Evolutionary conservation across 2,329 filamentous ascomycete genomes (phyloP).

Genomic region (Alternaria sp.): DNA sequence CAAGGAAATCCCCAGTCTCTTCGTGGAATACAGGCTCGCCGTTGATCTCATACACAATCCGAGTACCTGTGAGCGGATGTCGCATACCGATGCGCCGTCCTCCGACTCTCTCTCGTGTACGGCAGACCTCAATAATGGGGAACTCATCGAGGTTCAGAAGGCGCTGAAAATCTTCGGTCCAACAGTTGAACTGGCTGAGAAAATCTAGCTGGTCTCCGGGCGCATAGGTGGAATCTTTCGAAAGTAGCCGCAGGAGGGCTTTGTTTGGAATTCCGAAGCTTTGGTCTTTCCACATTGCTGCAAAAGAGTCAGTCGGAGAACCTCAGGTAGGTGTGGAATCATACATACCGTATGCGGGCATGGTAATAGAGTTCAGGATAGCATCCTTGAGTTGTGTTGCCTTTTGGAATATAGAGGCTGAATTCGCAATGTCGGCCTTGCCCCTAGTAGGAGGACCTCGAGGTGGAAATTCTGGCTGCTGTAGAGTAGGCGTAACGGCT

Average conservation of each 20-base stretch:
- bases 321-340: not conserved
- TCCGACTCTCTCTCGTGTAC: conserved; percentile 65
- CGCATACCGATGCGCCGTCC: conserved; percentile 67
- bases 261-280: conserved; percentile 76
- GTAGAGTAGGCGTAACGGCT: conserved; percentile 61
- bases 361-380: conserved; percentile 74
- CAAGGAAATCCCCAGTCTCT: conserved; percentile 72
- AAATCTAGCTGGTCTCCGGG: conserved; percentile 57
- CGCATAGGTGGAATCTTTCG: conserved; percentile 47
- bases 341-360: conserved; percentile 67
- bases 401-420: conserved; percentile 74
- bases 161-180: conserved; percentile 69
- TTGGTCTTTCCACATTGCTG: conserved; percentile 78
- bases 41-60: conserved; percentile 67
- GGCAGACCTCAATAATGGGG: conserved; percentile 69
- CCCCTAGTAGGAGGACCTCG: conserved; percentile 67
- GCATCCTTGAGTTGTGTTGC: conserved; percentile 78
- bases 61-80: conserved; percentile 59
- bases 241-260: conserved; percentile 58
- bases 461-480: conserved; percentile 68
- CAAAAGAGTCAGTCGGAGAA: not conserved
- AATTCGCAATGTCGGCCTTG: conserved; percentile 56
- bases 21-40: conserved; percentile 73
- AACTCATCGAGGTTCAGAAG: conserved; percentile 65
- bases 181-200: conserved; percentile 66